A percentile compares a stretch with the other conserved stretches of the same genome.
Conservation (phyloP, 2,329 filamentous ascomycete genomes). For the Mollisia scopiformis region DNA sequence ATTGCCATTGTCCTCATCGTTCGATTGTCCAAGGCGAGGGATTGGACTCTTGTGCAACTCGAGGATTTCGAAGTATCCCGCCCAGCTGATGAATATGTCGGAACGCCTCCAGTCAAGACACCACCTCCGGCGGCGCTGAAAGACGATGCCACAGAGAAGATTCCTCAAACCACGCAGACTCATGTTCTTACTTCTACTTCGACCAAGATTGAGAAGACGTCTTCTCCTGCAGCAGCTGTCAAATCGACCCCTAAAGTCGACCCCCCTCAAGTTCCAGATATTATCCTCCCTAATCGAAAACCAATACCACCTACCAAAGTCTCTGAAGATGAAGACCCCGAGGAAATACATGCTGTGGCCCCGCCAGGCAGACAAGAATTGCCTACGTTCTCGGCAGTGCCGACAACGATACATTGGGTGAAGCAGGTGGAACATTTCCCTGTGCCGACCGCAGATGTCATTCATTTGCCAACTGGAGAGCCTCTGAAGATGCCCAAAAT, state of each 20-base stretch:
- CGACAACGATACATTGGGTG: conserved; percentile 65
- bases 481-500: conserved; percentile 74
- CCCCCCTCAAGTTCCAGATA: conserved; percentile 17
- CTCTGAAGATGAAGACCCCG: conserved; percentile 16
- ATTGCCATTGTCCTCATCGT: conserved; percentile 23
- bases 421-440: conserved; percentile 79
- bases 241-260: conserved; percentile 4
- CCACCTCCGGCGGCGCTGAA: neutral
- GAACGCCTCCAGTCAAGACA: neutral
- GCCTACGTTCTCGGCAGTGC: conserved; percentile 15
- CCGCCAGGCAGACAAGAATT: conserved; percentile 34
- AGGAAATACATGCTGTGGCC: conserved; percentile 30
- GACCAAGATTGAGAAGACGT: neutral
- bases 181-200: neutral
- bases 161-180: neutral
- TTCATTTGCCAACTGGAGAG: conserved; percentile 72
- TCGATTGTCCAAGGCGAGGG: conserved; percentile 19
- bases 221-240: neutral
- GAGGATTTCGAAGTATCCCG: neutral
- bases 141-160: conserved; percentile 1
- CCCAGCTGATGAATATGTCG: neutral
- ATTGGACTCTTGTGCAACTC: conserved; percentile 9
- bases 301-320: conserved; percentile 20
- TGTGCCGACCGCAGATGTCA: conserved; percentile 69
- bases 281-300: conserved; percentile 32